Base-by-base conservation (phyloP, 108 stramenopile genomes). In the Nannochloropsis oceanica region DNA sequence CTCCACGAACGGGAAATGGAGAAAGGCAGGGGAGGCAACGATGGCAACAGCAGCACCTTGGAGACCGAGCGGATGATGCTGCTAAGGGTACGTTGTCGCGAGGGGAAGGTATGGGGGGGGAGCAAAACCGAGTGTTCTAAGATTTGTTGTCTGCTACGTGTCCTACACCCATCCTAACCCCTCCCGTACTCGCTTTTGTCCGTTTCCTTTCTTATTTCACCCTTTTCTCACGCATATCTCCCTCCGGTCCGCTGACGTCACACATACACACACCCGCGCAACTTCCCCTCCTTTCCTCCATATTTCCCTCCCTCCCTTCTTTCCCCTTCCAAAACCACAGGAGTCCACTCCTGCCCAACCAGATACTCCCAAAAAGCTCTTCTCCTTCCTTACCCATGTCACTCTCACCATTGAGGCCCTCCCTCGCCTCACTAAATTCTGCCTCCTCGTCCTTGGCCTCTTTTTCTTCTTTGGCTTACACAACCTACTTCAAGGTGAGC, bases 401-500 rank as follows among this genome's bases (percentile, higher is more conserved):
- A 18, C 18, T 50, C 18, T 18, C 46, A 50, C 46, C 18, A 79
- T 85, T 12, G 80, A 80, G 12, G 44, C 84, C 12, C 80, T 81
- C 2, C 80, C 84, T 2, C 84, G 79, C 12, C 11, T 42, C 13
- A 8, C 27, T 5, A 80, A 80, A 80, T 85, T 85, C 44, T 43
- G 25, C 26, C 24, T 85, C n/a, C 80, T 80, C 8, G 80, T 81
- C 14, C 24, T 26, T 27, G 79, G 85, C 43, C 80, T 85, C 25
- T 44, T 85, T 44, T 18, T 85, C 12, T 85, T 43, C 20, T 85
- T 85, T 80, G 85, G 85, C 25, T n/a, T 85, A 42, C 85, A 85
- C 44, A 85, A 85, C 80, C 44, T 85, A 43, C 80, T 85, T 11
- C 85, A 85, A 80, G 85, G 18, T 26, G 79, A n/a, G n/a, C n/a